Percentiles rank a stretch among this genome's conserved stretches.
Evolutionary conservation across 2,329 filamentous ascomycete species (phyloP).

Genomic region (Sarocladium strictum): DNA sequence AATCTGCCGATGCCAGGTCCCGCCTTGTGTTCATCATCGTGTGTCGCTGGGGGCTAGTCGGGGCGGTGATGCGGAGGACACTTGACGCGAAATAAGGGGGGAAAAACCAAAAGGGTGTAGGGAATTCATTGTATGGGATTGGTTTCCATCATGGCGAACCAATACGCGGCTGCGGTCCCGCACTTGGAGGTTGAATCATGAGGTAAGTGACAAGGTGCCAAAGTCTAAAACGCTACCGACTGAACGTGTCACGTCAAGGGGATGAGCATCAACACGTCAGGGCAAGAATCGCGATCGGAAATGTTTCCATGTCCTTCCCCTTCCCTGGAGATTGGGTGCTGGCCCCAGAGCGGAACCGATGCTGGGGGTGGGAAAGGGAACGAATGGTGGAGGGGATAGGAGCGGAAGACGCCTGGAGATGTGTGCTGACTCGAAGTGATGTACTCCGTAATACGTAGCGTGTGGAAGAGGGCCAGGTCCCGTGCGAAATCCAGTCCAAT

Average conservation of each 20-base stretch:
- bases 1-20: constrained; percentile 3
- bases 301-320: too few relatives aligned
- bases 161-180: not conserved
- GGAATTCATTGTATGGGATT: too few relatives aligned
- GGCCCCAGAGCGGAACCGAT: not conserved
- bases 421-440: too few relatives aligned
- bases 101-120: not conserved
- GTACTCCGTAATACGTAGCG: not conserved
- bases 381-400: too few relatives aligned
- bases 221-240: too few relatives aligned
- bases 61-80: too few relatives aligned
- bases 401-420: too few relatives aligned
- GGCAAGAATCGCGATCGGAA: too few relatives aligned
- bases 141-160: not conserved
- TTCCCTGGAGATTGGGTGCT: too few relatives aligned
- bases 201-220: too few relatives aligned
- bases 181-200: not conserved
- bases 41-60: too few relatives aligned
- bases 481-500: not conserved
- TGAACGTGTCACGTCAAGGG: not conserved
- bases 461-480: not conserved
- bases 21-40: not conserved
- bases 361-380: too few relatives aligned
- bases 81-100: not conserved
- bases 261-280: not conserved